Percentiles rank a stretch among this genome's conserved stretches.
These are phyloP conservation scores for Dissophora globulifera DNA, from an alignment of 192 early-diverging fungal species.

Conservation along the genomic window DNA sequence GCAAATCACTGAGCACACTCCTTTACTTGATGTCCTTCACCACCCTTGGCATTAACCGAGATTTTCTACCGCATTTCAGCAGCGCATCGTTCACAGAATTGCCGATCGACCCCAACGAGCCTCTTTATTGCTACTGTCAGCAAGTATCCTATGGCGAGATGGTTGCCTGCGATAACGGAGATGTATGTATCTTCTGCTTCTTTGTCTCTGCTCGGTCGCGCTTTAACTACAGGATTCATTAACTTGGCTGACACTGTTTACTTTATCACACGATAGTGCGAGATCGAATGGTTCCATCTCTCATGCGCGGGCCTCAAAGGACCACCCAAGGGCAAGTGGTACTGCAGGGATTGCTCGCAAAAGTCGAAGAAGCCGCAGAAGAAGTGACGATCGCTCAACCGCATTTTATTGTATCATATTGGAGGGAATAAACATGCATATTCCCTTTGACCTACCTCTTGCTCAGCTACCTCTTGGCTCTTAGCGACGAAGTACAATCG, in stretches of 20 bases:
- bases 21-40: no score
- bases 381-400: conserved; percentile 28
- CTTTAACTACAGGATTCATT: no score
- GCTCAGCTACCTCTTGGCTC: no score
- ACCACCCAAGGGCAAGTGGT: conserved; percentile 96
- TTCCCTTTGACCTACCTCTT: no score
- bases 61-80: no score
- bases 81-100: conserved; percentile 65
- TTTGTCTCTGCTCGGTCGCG: not conserved
- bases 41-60: no score
- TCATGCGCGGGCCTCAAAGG: conserved; percentile 89
- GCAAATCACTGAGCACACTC: no score
- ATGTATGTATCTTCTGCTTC: conserved; percentile 59
- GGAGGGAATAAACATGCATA: no score
- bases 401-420: no score
- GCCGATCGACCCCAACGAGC: conserved; percentile 96
- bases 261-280: conserved; percentile 65
- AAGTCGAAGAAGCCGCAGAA: conserved; percentile 66
- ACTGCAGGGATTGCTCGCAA: conserved; percentile 83
- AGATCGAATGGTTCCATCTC: conserved; percentile 98
- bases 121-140: conserved; percentile 95
- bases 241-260: not conserved
- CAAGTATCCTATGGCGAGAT: conserved; percentile 98
- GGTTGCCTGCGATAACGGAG: conserved; percentile 95
- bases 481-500: no score